These are phyloP conservation scores for Magnolia kwangsiensis DNA, from an alignment of 164 flowering plant species.

Conservation along the genomic window DNA sequence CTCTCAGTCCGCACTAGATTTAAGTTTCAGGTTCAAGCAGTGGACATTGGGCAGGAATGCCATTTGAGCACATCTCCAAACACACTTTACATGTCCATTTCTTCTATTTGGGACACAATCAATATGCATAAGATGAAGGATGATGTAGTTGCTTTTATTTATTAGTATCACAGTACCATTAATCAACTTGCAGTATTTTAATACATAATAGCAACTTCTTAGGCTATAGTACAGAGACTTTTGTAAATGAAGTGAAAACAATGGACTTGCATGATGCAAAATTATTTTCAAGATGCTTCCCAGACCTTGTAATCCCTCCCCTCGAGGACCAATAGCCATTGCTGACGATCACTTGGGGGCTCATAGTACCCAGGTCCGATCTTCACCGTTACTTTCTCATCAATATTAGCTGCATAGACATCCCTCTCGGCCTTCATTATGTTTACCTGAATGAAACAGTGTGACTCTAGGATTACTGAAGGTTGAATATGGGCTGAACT, in stretches of 20 bases:
- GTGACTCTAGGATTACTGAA: not conserved
- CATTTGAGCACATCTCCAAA: too few species aligned
- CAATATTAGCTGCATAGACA: constrained; percentile 85
- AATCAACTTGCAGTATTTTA: not conserved
- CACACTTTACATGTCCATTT: too few species aligned
- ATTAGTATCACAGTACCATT: not conserved
- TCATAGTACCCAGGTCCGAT: constrained; percentile 93
- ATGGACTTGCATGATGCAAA: not conserved
- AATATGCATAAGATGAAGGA: not conserved
- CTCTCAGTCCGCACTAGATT: too few species aligned
- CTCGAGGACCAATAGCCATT: constrained; percentile 60
- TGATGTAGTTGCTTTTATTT: not conserved
- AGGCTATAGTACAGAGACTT: too few species aligned
- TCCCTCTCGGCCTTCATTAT: constrained; percentile 77
- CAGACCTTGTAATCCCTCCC: constrained; percentile 90
- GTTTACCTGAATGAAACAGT: constrained; percentile 46
- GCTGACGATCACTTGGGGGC: constrained; percentile 52
- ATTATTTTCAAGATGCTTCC: constrained; percentile 52
- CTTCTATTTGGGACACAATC: too few species aligned
- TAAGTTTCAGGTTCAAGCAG: too few species aligned
- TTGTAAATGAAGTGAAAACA: not conserved
- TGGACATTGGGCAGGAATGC: too few species aligned
- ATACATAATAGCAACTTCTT: too few species aligned
- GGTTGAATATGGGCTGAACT: not conserved
- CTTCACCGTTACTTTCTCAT: constrained; percentile 80